A percentile compares a stretch with the other conserved stretches of the same genome.
These are phyloP conservation scores for Yarrowia deformans DNA, from an alignment of 805 yeast genomes.

Conservation along the genomic window DNA sequence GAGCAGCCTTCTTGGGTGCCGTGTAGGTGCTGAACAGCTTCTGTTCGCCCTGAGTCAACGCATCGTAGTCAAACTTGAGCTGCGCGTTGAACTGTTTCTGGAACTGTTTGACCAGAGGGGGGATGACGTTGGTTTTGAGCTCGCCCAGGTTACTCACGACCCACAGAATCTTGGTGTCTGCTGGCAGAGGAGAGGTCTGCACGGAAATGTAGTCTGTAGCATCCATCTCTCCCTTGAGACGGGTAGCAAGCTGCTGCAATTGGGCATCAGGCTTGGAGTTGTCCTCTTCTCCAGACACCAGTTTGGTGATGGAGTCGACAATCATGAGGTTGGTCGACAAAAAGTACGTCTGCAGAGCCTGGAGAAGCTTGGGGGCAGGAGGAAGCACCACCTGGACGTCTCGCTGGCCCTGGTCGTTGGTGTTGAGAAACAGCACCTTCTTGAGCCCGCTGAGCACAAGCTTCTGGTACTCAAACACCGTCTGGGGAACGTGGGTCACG, in stretches of 20 bases:
- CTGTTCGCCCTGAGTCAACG: conserved; percentile 59
- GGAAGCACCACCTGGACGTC: conserved; percentile 45
- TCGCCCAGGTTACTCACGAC: conserved; percentile 63
- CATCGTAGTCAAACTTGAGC: conserved; percentile 57
- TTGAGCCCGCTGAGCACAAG: conserved; percentile 50
- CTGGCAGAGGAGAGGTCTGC: conserved; percentile 41
- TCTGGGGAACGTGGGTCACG: conserved; percentile 47
- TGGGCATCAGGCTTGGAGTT: conserved; percentile 20
- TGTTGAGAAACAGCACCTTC: conserved; percentile 39
- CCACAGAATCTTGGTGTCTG: conserved; percentile 59
- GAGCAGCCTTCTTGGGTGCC: conserved; percentile 56
- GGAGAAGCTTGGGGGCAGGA: conserved; percentile 50
- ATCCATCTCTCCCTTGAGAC: conserved; percentile 19
- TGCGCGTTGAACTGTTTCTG: conserved; percentile 51
- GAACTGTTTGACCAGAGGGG: conserved; percentile 58
- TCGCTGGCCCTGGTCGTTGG: conserved; percentile 34
- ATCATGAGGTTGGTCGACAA: conserved; percentile 31
- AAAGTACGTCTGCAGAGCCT: conserved; percentile 48
- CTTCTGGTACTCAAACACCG: conserved; percentile 54
- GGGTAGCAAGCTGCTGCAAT: conserved; percentile 20
- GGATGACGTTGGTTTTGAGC: conserved; percentile 57
- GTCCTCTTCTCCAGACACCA: conserved; percentile 9
- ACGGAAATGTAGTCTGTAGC: conserved; percentile 23
- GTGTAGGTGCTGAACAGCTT: conserved; percentile 63
- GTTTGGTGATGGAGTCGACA: conserved; percentile 16